These are phyloP conservation scores for Tetracentron sinense DNA, from an alignment of 164 flowering plant genomes.

Conservation along the genomic window DNA sequence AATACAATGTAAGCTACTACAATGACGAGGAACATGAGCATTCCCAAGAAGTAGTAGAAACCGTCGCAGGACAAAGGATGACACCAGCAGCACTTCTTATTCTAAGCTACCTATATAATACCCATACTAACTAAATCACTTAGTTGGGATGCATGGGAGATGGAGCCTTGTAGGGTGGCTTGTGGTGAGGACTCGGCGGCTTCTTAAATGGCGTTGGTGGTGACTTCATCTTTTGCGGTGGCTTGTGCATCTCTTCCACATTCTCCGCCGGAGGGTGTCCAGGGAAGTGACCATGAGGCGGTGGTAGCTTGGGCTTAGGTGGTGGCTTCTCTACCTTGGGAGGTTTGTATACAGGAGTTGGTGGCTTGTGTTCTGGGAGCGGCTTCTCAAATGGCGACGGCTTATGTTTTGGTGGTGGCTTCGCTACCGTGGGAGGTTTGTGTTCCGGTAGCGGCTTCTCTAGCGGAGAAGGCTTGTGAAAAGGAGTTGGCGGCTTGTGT, in stretches of 20 bases:
- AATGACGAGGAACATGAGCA: no score
- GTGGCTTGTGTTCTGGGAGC: constrained; percentile 6
- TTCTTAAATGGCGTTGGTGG: background rate
- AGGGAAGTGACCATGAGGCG: background rate
- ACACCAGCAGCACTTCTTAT: no score
- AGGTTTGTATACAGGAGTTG: background rate
- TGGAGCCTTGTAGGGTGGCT: background rate
- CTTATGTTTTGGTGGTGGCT: background rate
- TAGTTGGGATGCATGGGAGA: background rate
- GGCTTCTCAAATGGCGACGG: background rate
- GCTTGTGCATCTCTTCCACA: background rate
- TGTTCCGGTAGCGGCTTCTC: background rate
- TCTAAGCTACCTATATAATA: no score
- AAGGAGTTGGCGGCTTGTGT: background rate
- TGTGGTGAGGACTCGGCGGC: no score
- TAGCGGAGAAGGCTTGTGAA: background rate
- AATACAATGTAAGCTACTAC: no score
- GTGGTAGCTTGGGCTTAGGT: background rate
- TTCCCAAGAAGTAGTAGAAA: no score
- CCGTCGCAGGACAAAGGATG: no score
- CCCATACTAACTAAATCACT: background rate
- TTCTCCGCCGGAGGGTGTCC: constrained; percentile 5
- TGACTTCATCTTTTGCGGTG: background rate
- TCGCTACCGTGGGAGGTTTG: background rate
- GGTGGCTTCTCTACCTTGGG: background rate